phyloP scores from a whole-genome alignment of 352 stramenopile genomes.

The Phytophthora tentaculata region DNA sequence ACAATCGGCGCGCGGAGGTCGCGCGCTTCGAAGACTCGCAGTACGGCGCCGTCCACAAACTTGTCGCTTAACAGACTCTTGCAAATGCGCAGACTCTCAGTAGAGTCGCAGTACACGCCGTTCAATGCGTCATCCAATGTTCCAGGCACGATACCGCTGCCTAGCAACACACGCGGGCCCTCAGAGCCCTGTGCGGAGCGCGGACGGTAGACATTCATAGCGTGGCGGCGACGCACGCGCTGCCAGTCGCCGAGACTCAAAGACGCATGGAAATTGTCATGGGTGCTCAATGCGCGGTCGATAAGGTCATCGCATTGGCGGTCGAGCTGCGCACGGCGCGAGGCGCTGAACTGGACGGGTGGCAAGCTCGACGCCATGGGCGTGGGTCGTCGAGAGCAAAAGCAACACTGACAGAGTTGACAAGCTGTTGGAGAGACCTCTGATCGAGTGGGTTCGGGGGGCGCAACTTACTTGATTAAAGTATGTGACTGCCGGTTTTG shows the following conservation, averaged over 20 bases:
- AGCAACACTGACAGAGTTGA: constrained; percentile 6
- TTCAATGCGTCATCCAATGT: constrained; percentile 55
- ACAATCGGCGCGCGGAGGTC: constrained; percentile 52
- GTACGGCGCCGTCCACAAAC: constrained; percentile 58
- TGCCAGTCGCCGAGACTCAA: constrained; percentile 46
- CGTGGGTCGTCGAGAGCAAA: constrained; percentile 5
- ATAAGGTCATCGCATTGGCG: constrained; percentile 59
- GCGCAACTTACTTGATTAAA: neutral
- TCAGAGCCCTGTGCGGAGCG: constrained; percentile 12
- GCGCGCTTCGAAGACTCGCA: constrained; percentile 58
- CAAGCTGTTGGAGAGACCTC: constrained; percentile 6
- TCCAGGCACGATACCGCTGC: constrained; percentile 57
- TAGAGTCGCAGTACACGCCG: constrained; percentile 62
- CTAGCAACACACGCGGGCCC: constrained; percentile 42
- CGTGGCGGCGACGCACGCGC: constrained; percentile 53
- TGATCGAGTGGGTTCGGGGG: constrained; percentile 10
- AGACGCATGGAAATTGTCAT: constrained; percentile 56
- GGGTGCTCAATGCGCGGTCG: constrained; percentile 49
- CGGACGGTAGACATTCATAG: constrained; percentile 53
- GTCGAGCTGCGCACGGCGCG: constrained; percentile 50
- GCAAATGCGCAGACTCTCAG: constrained; percentile 56
- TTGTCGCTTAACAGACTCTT: constrained; percentile 57
- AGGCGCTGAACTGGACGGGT: constrained; percentile 43
- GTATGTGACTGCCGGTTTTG: neutral
- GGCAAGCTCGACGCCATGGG: constrained; percentile 32